Conservation (phyloP, 2,329 filamentous ascomycete genomes). For the Geosmithia flava region DNA sequence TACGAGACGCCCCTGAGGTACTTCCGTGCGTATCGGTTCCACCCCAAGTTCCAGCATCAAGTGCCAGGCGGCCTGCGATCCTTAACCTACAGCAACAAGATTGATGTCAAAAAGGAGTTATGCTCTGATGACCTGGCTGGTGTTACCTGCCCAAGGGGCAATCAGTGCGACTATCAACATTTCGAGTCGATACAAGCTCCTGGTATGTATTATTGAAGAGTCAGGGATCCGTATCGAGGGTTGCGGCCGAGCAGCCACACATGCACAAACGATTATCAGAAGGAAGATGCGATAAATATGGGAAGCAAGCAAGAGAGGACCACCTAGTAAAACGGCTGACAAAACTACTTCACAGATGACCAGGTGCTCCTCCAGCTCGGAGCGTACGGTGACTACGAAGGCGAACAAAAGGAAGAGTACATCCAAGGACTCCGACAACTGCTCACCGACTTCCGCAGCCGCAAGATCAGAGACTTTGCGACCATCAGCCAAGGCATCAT, state of each 20-base stretch:
- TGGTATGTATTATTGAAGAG: conserved; percentile 16
- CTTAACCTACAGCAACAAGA: conserved; percentile 85
- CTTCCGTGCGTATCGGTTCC: conserved; percentile 85
- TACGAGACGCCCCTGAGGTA: conserved; percentile 75
- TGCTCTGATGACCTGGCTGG: conserved; percentile 66
- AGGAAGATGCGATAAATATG: background rate
- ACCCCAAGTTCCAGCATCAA: conserved; percentile 58
- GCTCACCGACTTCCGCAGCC: conserved; percentile 45
- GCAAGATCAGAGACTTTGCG: conserved; percentile 52
- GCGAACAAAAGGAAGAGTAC: conserved; percentile 48
- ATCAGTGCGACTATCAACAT: conserved; percentile 66
- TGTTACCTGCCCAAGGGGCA: conserved; percentile 57
- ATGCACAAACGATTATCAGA: conserved; percentile 1
- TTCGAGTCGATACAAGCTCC: conserved; percentile 36
- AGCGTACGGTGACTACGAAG: conserved; percentile 49
- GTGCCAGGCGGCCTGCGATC: conserved; percentile 73
- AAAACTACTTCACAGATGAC: conserved; percentile 42
- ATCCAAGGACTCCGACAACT: conserved; percentile 49
- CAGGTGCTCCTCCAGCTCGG: conserved; percentile 63
- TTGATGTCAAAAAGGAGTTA: conserved; percentile 61
- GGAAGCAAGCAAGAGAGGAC: background rate
- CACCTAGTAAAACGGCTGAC: conserved; percentile 1
- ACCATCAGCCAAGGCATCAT: conserved; percentile 55
- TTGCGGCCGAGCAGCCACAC: background rate
- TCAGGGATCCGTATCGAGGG: background rate